Conservation (phyloP, 495 filamentous ascomycete genomes). For the Sporormia fimetaria region DNA sequence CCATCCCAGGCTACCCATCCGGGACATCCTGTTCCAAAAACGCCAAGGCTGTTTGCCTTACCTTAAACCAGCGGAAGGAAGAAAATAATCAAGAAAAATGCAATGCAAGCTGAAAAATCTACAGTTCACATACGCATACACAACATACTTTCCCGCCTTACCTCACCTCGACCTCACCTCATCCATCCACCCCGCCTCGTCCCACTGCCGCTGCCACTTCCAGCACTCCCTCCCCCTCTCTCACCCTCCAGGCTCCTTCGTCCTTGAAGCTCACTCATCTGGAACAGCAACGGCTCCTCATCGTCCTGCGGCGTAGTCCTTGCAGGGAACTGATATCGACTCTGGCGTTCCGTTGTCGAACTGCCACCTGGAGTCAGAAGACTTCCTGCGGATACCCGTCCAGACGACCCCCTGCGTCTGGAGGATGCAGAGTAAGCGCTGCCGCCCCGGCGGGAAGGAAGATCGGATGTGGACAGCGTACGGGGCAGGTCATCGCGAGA, state of each 20-base stretch:
- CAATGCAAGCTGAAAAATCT: too few relatives aligned
- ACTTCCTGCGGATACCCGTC: slow-evolving; percentile 33
- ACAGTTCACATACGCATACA: too few relatives aligned
- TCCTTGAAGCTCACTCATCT: slow-evolving; percentile 72
- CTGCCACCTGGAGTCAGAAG: slow-evolving; percentile 34
- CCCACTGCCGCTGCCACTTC: too few relatives aligned
- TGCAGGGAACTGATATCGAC: slow-evolving; percentile 34
- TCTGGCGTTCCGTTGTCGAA: slow-evolving; percentile 19
- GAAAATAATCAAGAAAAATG: too few relatives aligned
- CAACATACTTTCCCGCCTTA: too few relatives aligned
- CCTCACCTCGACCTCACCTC: too few relatives aligned
- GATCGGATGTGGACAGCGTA: slow-evolving; percentile 19
- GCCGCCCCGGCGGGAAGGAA: slow-evolving; percentile 13
- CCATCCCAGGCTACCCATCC: too few relatives aligned
- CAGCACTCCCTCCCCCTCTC: slow-evolving; percentile 21
- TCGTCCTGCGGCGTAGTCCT: slow-evolving; percentile 39
- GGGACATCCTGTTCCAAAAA: too few relatives aligned
- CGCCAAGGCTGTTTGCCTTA: too few relatives aligned
- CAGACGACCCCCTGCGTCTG: slow-evolving; percentile 10
- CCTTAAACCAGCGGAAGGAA: too few relatives aligned
- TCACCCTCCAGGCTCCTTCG: slow-evolving; percentile 65
- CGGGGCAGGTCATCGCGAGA: slow-evolving; percentile 19
- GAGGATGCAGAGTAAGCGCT: slow-evolving; percentile 1
- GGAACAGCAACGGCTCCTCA: slow-evolving; percentile 74
- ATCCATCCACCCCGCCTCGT: too few relatives aligned